Conservation (phyloP, 306 rosid species). For the Cicer cuneatum region DNA sequence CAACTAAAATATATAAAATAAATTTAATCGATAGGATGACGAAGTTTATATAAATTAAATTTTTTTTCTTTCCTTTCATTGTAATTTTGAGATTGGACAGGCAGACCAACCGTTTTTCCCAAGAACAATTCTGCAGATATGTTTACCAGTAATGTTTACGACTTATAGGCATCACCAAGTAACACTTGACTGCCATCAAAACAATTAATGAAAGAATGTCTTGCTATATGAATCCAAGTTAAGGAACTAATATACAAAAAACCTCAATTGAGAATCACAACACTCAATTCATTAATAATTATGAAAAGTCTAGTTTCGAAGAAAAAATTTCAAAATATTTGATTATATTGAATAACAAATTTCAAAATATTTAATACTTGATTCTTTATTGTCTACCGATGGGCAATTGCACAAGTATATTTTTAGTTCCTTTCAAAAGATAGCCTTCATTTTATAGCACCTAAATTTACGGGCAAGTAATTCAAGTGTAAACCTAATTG, state of each 20-base stretch:
- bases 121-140: background rate
- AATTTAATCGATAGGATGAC: too few relatives aligned
- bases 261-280: background rate
- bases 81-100: background rate
- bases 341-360: too few relatives aligned
- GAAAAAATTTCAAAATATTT: background rate
- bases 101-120: background rate
- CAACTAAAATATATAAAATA: too few relatives aligned
- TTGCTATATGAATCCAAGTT: background rate
- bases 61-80: background rate
- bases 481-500: constrained; percentile 8
- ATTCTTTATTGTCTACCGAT: too few relatives aligned
- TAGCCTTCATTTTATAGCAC: background rate
- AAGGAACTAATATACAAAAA: background rate
- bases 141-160: background rate
- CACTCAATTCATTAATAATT: background rate
- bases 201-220: background rate
- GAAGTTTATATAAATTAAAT: background rate
- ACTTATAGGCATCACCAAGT: background rate
- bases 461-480: background rate
- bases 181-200: background rate
- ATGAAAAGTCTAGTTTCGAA: background rate
- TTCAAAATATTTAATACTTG: too few relatives aligned
- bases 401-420: too few relatives aligned
- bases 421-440: background rate